Percentiles rank a stretch among this genome's conserved stretches.
These are phyloP conservation scores for Thielaviopsis ethacetica DNA, from an alignment of 2,329 filamentous ascomycete species.

Conservation along the genomic window DNA sequence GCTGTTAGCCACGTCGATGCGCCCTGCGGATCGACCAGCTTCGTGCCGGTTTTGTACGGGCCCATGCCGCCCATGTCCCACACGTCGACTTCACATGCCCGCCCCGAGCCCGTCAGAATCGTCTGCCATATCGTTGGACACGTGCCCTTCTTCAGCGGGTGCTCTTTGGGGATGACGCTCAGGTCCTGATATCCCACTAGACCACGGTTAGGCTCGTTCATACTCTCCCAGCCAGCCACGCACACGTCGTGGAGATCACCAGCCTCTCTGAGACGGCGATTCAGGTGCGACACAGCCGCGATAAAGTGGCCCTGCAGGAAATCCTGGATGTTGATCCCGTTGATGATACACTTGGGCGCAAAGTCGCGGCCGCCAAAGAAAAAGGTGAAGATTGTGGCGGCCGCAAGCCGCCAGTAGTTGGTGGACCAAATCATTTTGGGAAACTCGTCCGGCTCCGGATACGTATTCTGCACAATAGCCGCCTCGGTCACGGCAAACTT, in stretches of 20 bases:
- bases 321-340: constrained; percentile 91
- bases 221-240: constrained; percentile 86
- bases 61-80: constrained; percentile 93
- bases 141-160: constrained; percentile 83
- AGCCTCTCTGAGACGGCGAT: constrained; percentile 71
- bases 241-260: constrained; percentile 75
- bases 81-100: constrained; percentile 74
- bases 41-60: constrained; percentile 72
- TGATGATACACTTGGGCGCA: constrained; percentile 87
- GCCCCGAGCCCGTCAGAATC: constrained; percentile 77
- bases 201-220: constrained; percentile 90
- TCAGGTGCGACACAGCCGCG: constrained; percentile 62
- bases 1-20: constrained; percentile 67
- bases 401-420: constrained; percentile 78
- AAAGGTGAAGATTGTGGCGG: constrained; percentile 81
- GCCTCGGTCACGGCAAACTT: constrained; percentile 77
- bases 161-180: constrained; percentile 64
- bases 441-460: constrained; percentile 65
- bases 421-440: constrained; percentile 99
- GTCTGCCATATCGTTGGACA: constrained; percentile 90
- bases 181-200: constrained; percentile 73
- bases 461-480: constrained; percentile 88
- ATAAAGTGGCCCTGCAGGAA: constrained; percentile 82
- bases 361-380: constrained; percentile 88
- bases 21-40: constrained; percentile 75